Evolutionary conservation across 73 alveolate genomes (phyloP), one percentile per base, ranked within the genome.

Genomic region (Paramecium pentaurelia): DNA sequence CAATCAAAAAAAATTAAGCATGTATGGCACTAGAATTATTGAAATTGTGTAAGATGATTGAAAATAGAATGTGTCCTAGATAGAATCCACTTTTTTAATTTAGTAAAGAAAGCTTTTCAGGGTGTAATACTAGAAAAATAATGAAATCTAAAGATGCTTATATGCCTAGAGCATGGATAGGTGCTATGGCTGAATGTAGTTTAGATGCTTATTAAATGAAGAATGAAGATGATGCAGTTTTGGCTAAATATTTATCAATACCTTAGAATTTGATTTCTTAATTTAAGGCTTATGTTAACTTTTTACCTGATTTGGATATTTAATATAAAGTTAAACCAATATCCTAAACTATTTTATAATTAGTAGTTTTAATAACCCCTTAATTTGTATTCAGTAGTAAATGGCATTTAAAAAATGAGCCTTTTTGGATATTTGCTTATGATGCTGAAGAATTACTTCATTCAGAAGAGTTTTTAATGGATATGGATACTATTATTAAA

Each of bases 381-480:
- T 92, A 75, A 80, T 98, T 97, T 92, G 92, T 77, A 88, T 98
- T 99, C 99, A 93, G 95, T 60, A 97, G 95, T 77, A 95, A 97
- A 77, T 98, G 99, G 99, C 97, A 97, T 87, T 98, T 98, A 86
- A 93, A 95, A 92, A 86, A 95, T 58, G 99, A 97, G 75, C 96
- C 98, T 30, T 98, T 98, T 90, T 96, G 99, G 98, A 93, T 98
- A 9, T 92, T 98, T 44, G 99, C 98, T 9, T 98, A 96, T 90
- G 97, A 97, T 77, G 97, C 94, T 37, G 93, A 94, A 71, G 99
- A 98, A 88, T 98, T 99, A 37, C 95, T 99, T 71, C 99, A 99
- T 93, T 95, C 95, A 38, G 99, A 99, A 95, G 92, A 95, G 93
- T 99, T 97, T 94, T 93, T 94, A 10, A 94, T 98, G 70, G 95